Evolutionary conservation across 2,329 filamentous ascomycete genomes (phyloP), one percentile per base, ranked within the genome.

Genomic region (Fusarium equiseti): DNA sequence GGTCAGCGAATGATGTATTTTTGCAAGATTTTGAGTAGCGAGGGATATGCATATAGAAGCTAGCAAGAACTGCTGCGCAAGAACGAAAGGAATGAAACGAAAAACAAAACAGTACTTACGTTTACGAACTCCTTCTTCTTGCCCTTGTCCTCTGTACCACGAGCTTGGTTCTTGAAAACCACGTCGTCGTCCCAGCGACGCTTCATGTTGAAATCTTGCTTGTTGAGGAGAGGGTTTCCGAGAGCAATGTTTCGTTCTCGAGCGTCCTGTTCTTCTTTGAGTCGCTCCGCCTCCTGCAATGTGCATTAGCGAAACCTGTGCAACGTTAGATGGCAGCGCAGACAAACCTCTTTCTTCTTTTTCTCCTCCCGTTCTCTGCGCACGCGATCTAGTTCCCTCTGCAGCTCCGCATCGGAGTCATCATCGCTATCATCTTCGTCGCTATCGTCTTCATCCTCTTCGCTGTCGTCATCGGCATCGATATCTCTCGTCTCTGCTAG

Each of bases 151-250:
- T 98, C 95, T 1, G 95, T 97, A 11, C 95, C 96, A 63, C 96
- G 88, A 35, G 95, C 96, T 83, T 99, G 96, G 81, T 99, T 99
- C 85, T 97, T 98, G 84, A 99, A 99, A 5, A 99, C 95, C 15
- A 99, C 96, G 79, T 99, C 96, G 76, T 99, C 96, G 75, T 99
- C 96, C 96, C 96, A 99, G 74, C 95, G 85, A 73, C 93, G 86
- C 86, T 97, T 98, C 77, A 98, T 91, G 63, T 91, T 94, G 79
- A 97, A 98, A 74, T 97, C 94, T 22, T 88, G 83, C 79, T 93
- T 92, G 53, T 98, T 98, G 60, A 99, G 87, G 54, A 99, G 83
- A 42, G 96, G 96, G 79, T 99, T 99, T 9, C 96, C 96, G 44
- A 92, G 84, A 38, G 96, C 95, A 76, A 98, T 97, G 76, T 98